Evolutionary conservation across 352 stramenopile genomes (phyloP), one percentile per base, ranked within the genome.

Genomic region (Pythium volutum): DNA sequence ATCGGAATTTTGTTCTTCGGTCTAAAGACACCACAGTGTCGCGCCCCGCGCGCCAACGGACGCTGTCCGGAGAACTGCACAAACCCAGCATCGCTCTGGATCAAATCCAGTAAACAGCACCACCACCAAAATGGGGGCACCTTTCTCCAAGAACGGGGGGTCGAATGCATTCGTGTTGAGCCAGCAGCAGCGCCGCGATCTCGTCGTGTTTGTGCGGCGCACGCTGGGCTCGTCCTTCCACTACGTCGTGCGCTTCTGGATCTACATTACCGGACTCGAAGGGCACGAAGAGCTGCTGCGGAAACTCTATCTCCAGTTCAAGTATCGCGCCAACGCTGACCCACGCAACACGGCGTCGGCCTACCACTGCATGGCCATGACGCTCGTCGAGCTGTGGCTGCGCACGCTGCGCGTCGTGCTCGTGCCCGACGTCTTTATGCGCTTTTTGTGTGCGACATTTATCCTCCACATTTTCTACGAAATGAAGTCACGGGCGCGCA

Each of bases 401-500:
- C 71, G 77, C 27, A 89, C 82, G 26, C 52, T 95, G 36, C 78
- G 81, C 14, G 76, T 77, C 3, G 69, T 93, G 54, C 67, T 93
- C 39, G 81, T 92, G 26, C 85, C 85, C 1, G 83, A 95, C 52
- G 79, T 95, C 16, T 91, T 95, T 27, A 64, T 83, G 54, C 73
- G 85, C 38, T 95, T 87, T 50, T 57, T 95, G 34, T 87, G 74
- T 55, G 82, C 82, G 29, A 90, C 80, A 4, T 88, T 91, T 31
- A 45, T 84, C 64, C 70, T 95, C 33, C 85, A 95, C 64, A 79
- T 91, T 25, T 72, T 95, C 12, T 92, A 91, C 62, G 83, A 92
- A 59, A 41, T 91, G 55, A 80, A 80, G 31, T 80, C 77, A 11
- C 49, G 77, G 0, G 54, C 66, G 47, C 67, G 71, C 0, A 48